Conservation (phyloP, 495 filamentous ascomycete genomes). For the Massariosphaeria phaeospora region DNA sequence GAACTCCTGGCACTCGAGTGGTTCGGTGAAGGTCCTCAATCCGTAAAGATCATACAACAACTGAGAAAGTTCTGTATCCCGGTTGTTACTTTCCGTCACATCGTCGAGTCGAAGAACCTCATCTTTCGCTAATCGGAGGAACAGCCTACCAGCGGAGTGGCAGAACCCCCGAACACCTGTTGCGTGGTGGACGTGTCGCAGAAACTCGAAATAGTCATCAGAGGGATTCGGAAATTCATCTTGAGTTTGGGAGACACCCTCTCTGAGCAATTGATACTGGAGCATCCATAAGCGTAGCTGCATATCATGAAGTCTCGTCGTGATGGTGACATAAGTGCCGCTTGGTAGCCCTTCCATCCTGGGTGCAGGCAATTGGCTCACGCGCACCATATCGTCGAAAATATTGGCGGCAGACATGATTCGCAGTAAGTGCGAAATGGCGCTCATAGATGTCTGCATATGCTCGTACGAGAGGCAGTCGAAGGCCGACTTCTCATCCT, state of each 20-base stretch:
- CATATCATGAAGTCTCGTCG: constrained; percentile 74
- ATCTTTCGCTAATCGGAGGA: constrained; percentile 81
- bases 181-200: constrained; percentile 74
- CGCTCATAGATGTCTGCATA: constrained; percentile 61
- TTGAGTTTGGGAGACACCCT: constrained; percentile 63
- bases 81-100: constrained; percentile 40
- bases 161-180: constrained; percentile 84
- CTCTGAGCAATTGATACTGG: constrained; percentile 67
- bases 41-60: constrained; percentile 86
- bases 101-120: constrained; percentile 50
- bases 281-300: constrained; percentile 84
- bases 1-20: constrained; percentile 66
- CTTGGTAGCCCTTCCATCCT: constrained; percentile 38
- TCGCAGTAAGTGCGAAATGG: constrained; percentile 60
- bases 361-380: constrained; percentile 56
- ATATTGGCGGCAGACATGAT: constrained; percentile 73
- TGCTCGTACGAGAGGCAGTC: constrained; percentile 80
- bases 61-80: constrained; percentile 68
- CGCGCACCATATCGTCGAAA: constrained; percentile 74
- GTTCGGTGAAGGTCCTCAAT: constrained; percentile 66
- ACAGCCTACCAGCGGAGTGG: constrained; percentile 74
- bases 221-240: constrained; percentile 57
- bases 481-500: constrained; percentile 57
- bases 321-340: constrained; percentile 42
- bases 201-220: constrained; percentile 66